Percentiles rank a stretch among this genome's conserved stretches.
These are phyloP conservation scores for Lonicera japonica DNA, from an alignment of 129 eudicot species.

Conservation along the genomic window DNA sequence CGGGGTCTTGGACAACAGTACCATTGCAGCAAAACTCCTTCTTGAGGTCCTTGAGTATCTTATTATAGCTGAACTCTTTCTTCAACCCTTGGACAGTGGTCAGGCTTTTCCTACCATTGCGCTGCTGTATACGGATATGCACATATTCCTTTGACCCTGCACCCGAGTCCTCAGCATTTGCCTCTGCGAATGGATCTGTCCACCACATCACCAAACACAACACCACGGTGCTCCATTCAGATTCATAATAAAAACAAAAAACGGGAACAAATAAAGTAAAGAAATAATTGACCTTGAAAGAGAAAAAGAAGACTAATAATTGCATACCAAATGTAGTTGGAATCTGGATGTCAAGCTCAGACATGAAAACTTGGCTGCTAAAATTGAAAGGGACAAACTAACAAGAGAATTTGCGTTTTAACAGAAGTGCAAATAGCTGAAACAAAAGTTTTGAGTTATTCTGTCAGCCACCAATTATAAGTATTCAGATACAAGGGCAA, in stretches of 20 bases:
- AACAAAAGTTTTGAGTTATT: not conserved
- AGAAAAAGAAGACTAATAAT: too few species aligned
- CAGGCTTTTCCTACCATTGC: constrained; percentile 22
- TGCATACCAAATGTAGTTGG: constrained; percentile 50
- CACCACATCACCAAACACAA: not conserved
- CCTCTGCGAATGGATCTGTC: constrained; percentile 20
- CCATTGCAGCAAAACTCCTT: constrained; percentile 15
- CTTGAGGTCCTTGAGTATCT: constrained; percentile 5
- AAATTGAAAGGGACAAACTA: constrained; percentile 28
- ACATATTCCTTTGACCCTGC: constrained; percentile 21
- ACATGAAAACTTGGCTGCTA: constrained; percentile 44
- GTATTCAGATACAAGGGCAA: not conserved
- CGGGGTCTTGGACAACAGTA: constrained; percentile 18
- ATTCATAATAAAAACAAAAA: not conserved
- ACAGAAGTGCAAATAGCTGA: constrained; percentile 5
- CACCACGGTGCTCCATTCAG: not conserved
- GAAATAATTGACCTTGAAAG: not conserved
- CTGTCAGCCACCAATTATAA: not conserved
- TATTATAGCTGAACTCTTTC: constrained; percentile 8
- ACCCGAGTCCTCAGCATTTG: constrained; percentile 18
- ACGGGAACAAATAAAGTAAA: not conserved
- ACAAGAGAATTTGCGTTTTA: not conserved
- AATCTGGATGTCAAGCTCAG: constrained; percentile 56
- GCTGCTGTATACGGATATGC: constrained; percentile 18
- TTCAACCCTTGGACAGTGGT: constrained; percentile 15